Evolutionary conservation across 129 eudicot species (phyloP), one percentile per base, ranked within the genome.

Genomic region (Oenanthe sinensis): DNA sequence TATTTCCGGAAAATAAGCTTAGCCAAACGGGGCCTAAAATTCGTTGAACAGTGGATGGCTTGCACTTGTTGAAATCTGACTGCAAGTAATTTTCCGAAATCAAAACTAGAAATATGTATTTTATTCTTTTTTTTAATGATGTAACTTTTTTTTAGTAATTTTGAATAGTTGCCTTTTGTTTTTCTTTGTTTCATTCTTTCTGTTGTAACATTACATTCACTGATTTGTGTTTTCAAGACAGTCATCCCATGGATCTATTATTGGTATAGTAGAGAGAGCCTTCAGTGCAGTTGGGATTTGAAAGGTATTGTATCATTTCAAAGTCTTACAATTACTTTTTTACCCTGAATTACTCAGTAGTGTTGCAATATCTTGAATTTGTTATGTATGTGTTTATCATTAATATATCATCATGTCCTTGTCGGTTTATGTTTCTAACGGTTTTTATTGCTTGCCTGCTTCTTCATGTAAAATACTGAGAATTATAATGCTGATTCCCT

Each of bases 181-280:
- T 52, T 52, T 60, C 28, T 58, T 58, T 60, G 30, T n/a, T 58
- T n/a, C 68, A 60, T 60, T 60, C 33, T 60, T 60, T 60, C 33
- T 60, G 24, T 80, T 80, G 60, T 80, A 63, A 71, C 55, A 76
- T 44, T 67, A 75, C 77, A 36, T 71, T 71, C 75, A 60, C 75
- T 49, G 48, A 43, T 67, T 78, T 69, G 20, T 68, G 75, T 46
- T 46, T 60, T 20, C 14, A 12, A 28, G 48, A 49, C 22, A 67
- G 12, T 63, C 37, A 33, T 42, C 68, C n/a, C 33, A 24, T 16
- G 60, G 65, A 50, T 6, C 20, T 15, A 79, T 26, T 22, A 24
- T 17, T 17, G 26, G 65, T 22, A 0, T 0, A 55, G 68, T 60
- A 60, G 15, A 60, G 33, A 30, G 10, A 30, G 24, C 33, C 68